Evolutionary conservation across 352 stramenopile species (phyloP), one percentile per base, ranked within the genome.

Genomic region (Globisporangium ultimum): DNA sequence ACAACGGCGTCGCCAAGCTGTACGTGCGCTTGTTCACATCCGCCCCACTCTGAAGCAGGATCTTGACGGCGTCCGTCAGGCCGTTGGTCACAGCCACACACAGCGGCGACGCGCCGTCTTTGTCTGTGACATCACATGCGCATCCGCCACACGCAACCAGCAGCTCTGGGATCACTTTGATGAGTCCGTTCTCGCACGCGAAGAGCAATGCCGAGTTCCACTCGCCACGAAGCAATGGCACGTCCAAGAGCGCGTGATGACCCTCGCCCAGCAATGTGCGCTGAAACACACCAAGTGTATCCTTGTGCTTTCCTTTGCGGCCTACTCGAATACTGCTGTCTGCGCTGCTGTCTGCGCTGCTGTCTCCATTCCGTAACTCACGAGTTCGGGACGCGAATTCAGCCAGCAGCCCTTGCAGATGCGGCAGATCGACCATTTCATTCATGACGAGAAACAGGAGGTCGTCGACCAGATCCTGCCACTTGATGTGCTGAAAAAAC

Each of bases 1-100:
- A 91, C 21, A 95, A 74, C 15, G 85, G 85, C 20, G 85, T 91
- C 2, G 76, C 80, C 22, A 91, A 68, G 34, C 67, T 84, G 21
- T 80, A 52, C 6, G 83, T 86, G 28, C 83, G 83, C 49, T 72
- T 75, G 59, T 95, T 80, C 20, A 89, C 60, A 42, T 88, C 66
- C 0, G 79, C 68, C 14, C 83, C 83, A 49, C 64, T 57, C 34
- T 59, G 46, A 7, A 95, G 41, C 14, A 95, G 61, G 45, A 76
- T 38, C 12, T 71, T 55, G 2, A 84, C 64, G 5, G 70, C 70
- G 38, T 81, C 66, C 0, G 66, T 74, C 15, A 85, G 65, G 3
- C 83, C 85, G 22, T 86, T 89, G 11, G 72, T 70, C 2, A 79
- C 80, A 0, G 83, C 77, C 36, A 94, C 51, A 38, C 70, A 89